Evolutionary conservation across 371 early-diverging fungal species (phyloP), one percentile per base, ranked within the genome.

Genomic region (Mortierella sp.): DNA sequence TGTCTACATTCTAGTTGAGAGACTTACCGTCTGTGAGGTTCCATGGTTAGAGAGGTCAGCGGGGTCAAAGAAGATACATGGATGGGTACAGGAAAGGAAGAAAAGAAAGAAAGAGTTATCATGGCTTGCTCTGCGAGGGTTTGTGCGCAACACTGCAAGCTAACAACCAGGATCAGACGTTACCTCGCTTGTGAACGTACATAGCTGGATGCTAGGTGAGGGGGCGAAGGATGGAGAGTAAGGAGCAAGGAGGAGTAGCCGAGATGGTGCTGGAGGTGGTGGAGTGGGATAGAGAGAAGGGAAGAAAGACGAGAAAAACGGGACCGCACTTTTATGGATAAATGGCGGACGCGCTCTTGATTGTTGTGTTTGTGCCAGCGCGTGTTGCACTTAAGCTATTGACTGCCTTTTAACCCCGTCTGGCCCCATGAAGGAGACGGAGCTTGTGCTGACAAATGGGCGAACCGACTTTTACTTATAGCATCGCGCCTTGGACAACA

Each of bases 111-210:
- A 45, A 21, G n/a, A 16, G 45, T 45, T 45, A 16, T 16, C 16
- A 45, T 21, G 3, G 45, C 16, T 43, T 43, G 45, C 5, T 43
- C n/a, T 43, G 45, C 45, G 16, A 9, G 45, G 9, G 16, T 43
- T 5, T 16, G 4, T 34, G 31, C 31, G 10, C 43, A 38, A 8
- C 47, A 8, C 18, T 13, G 16, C 9, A 46, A 3, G 10, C 18
- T 4, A 7, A 4, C 34, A 34, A 7, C 34, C 4, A 4, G 4
- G 34, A 34, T 34, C 34, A 4, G 34, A 26, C 23, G 28, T 54
- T 85, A 89, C 92, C 89, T 86, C 93, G 73, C 81, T 93, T 93
- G 63, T 88, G 73, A 54, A 93, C 93, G 82, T 88, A 90, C 93
- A 93, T 63, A 30, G 12, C 30, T 23, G 6, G 27, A 0, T 31